These are phyloP conservation scores for Gracilaria caudata DNA, from an alignment of 23 red algal genomes.

Conservation along the genomic window DNA sequence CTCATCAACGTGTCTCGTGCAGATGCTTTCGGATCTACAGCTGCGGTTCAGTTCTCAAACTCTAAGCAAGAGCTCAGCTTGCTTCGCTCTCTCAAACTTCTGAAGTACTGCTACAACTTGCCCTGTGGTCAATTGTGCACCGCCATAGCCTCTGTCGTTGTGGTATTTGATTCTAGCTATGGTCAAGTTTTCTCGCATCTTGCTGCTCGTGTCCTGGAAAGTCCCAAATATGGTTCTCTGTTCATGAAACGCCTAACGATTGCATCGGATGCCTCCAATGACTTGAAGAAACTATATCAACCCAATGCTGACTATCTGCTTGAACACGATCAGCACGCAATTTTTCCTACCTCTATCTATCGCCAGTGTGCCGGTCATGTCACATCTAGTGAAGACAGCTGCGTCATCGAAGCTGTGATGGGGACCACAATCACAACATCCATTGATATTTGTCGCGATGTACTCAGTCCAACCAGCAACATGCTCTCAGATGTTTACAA, in stretches of 20 bases:
- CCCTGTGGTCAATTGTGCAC: conserved; percentile 49
- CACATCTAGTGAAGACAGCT: conserved; percentile 55
- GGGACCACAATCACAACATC: conserved; percentile 78
- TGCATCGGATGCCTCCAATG: background rate
- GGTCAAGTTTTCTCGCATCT: background rate
- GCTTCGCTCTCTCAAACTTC: conserved; percentile 64
- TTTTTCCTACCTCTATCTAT: conserved; percentile 80
- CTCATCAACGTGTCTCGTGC: conserved; percentile 59
- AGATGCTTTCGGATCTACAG: conserved; percentile 54
- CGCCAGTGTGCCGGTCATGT: conserved; percentile 67
- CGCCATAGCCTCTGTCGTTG: conserved; percentile 28
- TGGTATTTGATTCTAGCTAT: conserved; percentile 28
- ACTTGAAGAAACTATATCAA: conserved; percentile 46
- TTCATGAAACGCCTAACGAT: conserved; percentile 68
- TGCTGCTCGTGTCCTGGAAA: conserved; percentile 51
- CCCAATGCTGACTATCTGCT: conserved; percentile 75
- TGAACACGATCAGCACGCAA: conserved; percentile 64
- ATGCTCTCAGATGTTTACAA: conserved; percentile 69
- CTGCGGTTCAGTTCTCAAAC: conserved; percentile 44
- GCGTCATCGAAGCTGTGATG: conserved; percentile 72
- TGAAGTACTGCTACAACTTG: conserved; percentile 80
- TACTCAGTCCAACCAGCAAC: conserved; percentile 45
- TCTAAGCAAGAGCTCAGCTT: conserved; percentile 46
- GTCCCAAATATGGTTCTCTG: conserved; percentile 13
- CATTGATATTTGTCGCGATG: conserved; percentile 71